Conservation (phyloP, 495 filamentous ascomycete species). For the Penicillium pancosmium region DNA sequence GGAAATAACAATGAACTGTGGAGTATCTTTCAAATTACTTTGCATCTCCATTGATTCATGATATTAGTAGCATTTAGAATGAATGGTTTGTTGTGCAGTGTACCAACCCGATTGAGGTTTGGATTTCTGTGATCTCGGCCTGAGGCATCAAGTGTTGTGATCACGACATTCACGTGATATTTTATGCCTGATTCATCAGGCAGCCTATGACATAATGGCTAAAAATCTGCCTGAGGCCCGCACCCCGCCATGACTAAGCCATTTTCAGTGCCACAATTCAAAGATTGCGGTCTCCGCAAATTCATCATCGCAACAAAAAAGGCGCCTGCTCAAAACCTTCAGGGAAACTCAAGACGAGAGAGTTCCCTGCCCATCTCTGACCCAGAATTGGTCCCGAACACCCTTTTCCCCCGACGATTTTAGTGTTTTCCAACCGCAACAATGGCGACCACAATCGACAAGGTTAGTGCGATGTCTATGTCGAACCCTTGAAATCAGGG, state of each 20-base stretch:
- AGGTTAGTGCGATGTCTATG: constrained; percentile 59
- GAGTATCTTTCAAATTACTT: too few species aligned
- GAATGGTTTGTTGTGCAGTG: too few species aligned
- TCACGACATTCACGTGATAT: constrained; percentile 14
- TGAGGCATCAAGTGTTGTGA: constrained; percentile 5
- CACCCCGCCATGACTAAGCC: constrained; percentile 38
- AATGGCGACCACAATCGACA: constrained; percentile 96
- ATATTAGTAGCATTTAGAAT: too few species aligned
- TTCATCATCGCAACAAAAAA: constrained; percentile 16
- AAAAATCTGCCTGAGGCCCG: constrained; percentile 29
- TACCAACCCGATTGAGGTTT: not conserved
- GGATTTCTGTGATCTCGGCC: not conserved
- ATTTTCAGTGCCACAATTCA: constrained; percentile 31
- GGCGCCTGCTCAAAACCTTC: constrained; percentile 13
- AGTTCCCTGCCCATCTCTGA: constrained; percentile 7
- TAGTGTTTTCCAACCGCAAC: constrained; percentile 45
- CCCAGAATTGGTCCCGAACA: not conserved
- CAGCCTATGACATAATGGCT: constrained; percentile 28
- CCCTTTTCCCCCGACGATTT: constrained; percentile 10
- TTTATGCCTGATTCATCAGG: constrained; percentile 5
- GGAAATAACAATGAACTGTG: too few species aligned
- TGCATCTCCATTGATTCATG: too few species aligned
- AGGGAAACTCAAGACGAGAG: constrained; percentile 13
- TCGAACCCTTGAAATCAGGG: constrained; percentile 8
- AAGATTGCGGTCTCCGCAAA: constrained; percentile 33